A percentile compares a stretch with the other conserved stretches of the same genome.
These are phyloP conservation scores for Termitomyces sp. DNA, from an alignment of 768 basidiomycete genomes.

Conservation along the genomic window DNA sequence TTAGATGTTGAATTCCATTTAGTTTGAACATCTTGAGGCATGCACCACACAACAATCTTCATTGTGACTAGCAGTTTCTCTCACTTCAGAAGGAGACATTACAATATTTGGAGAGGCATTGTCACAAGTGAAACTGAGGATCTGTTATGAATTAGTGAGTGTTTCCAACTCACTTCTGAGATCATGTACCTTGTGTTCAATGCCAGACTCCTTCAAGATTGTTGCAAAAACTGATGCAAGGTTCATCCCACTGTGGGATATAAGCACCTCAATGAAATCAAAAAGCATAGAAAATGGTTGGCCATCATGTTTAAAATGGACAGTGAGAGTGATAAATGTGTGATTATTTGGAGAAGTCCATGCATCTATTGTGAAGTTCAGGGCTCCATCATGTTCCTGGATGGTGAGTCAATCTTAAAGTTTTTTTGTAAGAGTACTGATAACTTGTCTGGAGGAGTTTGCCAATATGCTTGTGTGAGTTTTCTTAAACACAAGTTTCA, in stretches of 20 bases:
- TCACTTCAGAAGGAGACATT: no score
- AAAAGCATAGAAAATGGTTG: conserved; percentile 9
- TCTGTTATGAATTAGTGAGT: conserved; percentile 10
- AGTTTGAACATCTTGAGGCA: conserved; percentile 27
- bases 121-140: conserved; percentile 31
- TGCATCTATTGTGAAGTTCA: no score
- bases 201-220: conserved; percentile 31
- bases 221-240: conserved; percentile 29
- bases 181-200: conserved; percentile 26
- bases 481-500: no score
- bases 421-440: no score
- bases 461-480: no score
- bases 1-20: conserved; percentile 28
- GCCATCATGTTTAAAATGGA: conserved; percentile 17
- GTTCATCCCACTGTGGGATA: conserved; percentile 30
- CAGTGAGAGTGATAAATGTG: no score
- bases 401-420: no score
- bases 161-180: no score
- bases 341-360: no score
- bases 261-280: conserved; percentile 31
- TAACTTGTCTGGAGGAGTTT: no score
- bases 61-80: no score
- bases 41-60: conserved; percentile 2
- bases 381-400: neutral
- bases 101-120: no score